A percentile compares a stretch with the other conserved stretches of the same genome.
phyloP scores from a whole-genome alignment of 1,284 basidiomycete genomes.

The Lentinula novae-zelandiae region DNA sequence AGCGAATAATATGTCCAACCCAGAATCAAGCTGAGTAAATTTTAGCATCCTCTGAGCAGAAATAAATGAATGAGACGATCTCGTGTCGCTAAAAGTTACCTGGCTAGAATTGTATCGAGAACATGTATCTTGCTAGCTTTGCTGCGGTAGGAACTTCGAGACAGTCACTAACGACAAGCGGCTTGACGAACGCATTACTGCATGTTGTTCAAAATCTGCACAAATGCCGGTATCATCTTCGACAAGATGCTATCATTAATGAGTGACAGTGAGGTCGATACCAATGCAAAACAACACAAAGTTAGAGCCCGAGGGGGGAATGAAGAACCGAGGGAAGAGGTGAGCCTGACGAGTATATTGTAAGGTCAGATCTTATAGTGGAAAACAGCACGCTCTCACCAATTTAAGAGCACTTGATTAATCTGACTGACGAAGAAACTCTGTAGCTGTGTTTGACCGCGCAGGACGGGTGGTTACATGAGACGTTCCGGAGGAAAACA shows the following conservation, averaged over 20 bases:
- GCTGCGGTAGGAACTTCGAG: no score
- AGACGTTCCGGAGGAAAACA: not conserved
- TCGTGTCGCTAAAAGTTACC: no score
- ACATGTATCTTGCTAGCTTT: no score
- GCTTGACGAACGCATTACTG: not conserved
- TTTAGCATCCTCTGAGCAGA: no score
- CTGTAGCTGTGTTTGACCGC: not conserved
- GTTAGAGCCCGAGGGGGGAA: not conserved
- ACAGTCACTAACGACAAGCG: not conserved
- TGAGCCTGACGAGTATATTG: not conserved
- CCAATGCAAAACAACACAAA: not conserved
- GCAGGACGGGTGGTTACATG: not conserved
- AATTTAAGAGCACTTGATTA: no score
- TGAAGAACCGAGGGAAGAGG: not conserved
- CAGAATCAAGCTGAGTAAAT: no score
- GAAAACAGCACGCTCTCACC: not conserved
- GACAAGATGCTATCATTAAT: not conserved
- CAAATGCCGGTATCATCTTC: not conserved
- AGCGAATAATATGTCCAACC: no score
- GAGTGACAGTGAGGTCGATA: not conserved
- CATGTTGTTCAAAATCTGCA: not conserved
- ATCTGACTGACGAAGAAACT: not conserved
- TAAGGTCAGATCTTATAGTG: not conserved
- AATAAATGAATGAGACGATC: no score
- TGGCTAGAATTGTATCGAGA: no score